These are phyloP conservation scores for Triadica sebifera DNA, from an alignment of 345 rosid genomes.

Conservation along the genomic window DNA sequence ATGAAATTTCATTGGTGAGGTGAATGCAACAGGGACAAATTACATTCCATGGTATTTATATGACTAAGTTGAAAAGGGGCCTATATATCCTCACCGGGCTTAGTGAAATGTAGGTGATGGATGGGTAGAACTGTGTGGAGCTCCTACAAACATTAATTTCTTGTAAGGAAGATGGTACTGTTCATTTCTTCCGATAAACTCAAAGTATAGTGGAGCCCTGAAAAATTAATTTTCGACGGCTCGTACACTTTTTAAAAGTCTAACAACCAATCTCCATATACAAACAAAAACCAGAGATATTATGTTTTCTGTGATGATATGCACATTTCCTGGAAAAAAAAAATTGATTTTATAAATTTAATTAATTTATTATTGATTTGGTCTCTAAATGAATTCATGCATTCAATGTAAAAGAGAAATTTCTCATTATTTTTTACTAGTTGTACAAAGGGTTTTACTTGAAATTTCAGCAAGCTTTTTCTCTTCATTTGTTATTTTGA, in stretches of 20 bases:
- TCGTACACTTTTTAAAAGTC: conserved; percentile 13
- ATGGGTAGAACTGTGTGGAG: no score
- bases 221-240: conserved; percentile 5
- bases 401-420: no score
- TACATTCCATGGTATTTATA: conserved; percentile 13
- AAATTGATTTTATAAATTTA: no score
- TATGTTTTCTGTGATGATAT: neutral
- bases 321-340: no score
- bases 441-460: neutral
- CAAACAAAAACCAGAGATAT: neutral
- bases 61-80: no score
- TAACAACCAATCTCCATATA: conserved; percentile 9
- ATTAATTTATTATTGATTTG: no score
- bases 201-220: conserved; percentile 20
- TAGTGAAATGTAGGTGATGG: conserved; percentile 28
- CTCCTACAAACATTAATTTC: no score
- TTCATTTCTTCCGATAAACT: neutral
- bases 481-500: neutral
- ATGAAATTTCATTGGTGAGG: conserved; percentile 22
- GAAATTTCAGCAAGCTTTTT: conserved; percentile 1
- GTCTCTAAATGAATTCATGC: no score
- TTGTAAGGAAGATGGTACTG: no score
- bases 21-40: conserved; percentile 22
- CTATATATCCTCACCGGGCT: conserved; percentile 19
- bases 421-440: no score